phyloP scores from a whole-genome alignment of 495 filamentous ascomycete genomes.

The Penicillium canescens region DNA sequence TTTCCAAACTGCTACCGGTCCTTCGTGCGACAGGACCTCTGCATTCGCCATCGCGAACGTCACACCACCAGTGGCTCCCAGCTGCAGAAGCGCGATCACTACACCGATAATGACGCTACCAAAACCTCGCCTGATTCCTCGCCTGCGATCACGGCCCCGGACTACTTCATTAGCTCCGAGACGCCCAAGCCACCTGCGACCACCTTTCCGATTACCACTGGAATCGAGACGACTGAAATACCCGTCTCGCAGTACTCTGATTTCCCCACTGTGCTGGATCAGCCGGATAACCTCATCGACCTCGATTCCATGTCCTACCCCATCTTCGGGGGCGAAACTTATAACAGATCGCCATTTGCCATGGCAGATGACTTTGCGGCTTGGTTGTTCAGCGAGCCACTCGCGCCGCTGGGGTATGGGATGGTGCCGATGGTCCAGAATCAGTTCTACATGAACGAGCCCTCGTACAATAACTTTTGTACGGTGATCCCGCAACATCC shows the following conservation, averaged over 20 bases:
- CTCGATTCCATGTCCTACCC: slow-evolving; percentile 75
- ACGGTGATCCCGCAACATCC: slow-evolving; percentile 59
- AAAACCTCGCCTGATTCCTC: slow-evolving; percentile 24
- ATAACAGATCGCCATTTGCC: slow-evolving; percentile 82
- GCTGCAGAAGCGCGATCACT: slow-evolving; percentile 81
- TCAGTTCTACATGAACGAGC: slow-evolving; percentile 43
- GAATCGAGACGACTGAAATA: slow-evolving; percentile 22
- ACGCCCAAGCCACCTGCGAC: slow-evolving; percentile 13
- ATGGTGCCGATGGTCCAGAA: slow-evolving; percentile 43
- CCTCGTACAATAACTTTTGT: slow-evolving; percentile 36
- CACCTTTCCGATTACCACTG: slow-evolving; percentile 29
- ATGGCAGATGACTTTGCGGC: slow-evolving; percentile 92
- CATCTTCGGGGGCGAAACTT: slow-evolving; percentile 77
- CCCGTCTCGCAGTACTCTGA: slow-evolving; percentile 30
- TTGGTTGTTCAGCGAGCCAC: slow-evolving; percentile 78
- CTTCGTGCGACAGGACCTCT: slow-evolving; percentile 94
- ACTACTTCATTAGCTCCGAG: slow-evolving; percentile 21
- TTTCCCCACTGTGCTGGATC: slow-evolving; percentile 16
- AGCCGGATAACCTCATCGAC: slow-evolving; percentile 23
- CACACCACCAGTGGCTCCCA: slow-evolving; percentile 96
- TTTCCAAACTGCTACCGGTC: slow-evolving; percentile 87
- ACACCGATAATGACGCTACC: slow-evolving; percentile 21
- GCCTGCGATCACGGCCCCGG: slow-evolving; percentile 19
- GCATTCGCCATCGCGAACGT: slow-evolving; percentile 88
- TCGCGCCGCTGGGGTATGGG: slow-evolving; percentile 37